These are phyloP conservation scores for Aureobasidium melanogenum DNA, from an alignment of 2,329 filamentous ascomycete genomes.

Conservation along the genomic window DNA sequence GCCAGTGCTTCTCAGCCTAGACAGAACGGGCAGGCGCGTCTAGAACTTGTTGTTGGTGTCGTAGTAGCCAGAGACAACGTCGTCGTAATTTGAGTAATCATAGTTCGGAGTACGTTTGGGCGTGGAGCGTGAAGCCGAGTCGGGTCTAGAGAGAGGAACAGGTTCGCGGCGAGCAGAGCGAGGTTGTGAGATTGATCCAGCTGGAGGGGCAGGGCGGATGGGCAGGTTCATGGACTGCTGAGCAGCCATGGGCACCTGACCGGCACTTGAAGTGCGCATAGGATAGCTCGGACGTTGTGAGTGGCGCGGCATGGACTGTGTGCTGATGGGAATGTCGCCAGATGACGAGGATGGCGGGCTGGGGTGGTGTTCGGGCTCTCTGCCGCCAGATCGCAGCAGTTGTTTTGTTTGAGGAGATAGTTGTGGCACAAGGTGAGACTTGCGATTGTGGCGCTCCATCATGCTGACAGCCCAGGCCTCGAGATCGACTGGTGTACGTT, in stretches of 20 bases:
- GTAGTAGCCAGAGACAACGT: constrained; percentile 8
- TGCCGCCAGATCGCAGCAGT: constrained; percentile 45
- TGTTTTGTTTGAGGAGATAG: constrained; percentile 70
- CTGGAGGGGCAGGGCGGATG: constrained; percentile 34
- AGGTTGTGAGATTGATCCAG: not conserved
- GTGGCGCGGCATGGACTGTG: constrained; percentile 22
- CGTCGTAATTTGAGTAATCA: not conserved
- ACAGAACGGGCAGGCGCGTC: not conserved
- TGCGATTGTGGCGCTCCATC: constrained; percentile 92
- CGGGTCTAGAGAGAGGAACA: not conserved
- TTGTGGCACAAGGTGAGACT: constrained; percentile 73
- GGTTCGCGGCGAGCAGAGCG: not conserved
- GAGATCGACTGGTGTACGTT: constrained; percentile 89
- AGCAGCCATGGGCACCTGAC: constrained; percentile 19
- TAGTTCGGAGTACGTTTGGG: not conserved
- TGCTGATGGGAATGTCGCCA: constrained; percentile 24
- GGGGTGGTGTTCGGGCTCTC: not conserved
- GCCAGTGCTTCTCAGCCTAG: not conserved
- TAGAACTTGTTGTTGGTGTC: constrained; percentile 8
- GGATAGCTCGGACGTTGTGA: constrained; percentile 32
- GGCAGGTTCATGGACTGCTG: constrained; percentile 33
- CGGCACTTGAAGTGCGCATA: constrained; percentile 33
- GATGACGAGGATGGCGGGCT: constrained; percentile 8
- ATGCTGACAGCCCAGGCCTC: constrained; percentile 87
- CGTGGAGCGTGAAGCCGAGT: not conserved